Evolutionary conservation across 805 yeast species (phyloP).

Genomic region (Lipomyces japonicus): DNA sequence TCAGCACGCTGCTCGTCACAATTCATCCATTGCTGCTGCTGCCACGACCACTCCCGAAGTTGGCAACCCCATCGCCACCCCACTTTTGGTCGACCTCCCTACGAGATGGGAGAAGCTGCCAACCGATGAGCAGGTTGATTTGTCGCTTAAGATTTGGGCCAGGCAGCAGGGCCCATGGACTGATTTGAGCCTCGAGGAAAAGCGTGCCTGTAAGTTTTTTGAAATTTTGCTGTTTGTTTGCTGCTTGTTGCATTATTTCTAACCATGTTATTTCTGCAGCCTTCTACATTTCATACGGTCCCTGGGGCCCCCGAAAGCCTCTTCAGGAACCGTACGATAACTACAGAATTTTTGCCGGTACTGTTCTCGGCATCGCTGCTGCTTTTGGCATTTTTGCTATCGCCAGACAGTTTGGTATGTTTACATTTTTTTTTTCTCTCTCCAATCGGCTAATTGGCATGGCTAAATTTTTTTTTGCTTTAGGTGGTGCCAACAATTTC

Average conservation of each 20-base stretch:
- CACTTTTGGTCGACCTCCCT: slow-evolving; percentile 80
- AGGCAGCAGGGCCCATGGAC: slow-evolving; percentile 95
- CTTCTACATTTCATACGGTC: slow-evolving; percentile 87
- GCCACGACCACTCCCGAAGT: background rate
- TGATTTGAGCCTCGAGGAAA: slow-evolving; percentile 81
- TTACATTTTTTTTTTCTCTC: background rate
- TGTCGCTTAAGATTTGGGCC: slow-evolving; percentile 75
- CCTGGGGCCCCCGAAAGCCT: slow-evolving; percentile 99
- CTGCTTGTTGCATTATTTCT: background rate
- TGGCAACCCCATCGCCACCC: slow-evolving; percentile 74
- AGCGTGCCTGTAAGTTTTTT: slow-evolving; percentile 79
- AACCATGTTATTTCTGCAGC: slow-evolving; percentile 14
- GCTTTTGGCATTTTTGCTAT: slow-evolving; percentile 48
- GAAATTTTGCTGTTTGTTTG: background rate
- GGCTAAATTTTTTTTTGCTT: background rate
- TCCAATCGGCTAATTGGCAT: background rate
- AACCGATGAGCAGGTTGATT: slow-evolving; percentile 78
- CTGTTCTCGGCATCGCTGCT: slow-evolving; percentile 53
- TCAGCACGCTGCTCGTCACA: slow-evolving; percentile 7
- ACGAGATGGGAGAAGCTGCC: slow-evolving; percentile 90
- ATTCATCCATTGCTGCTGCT: slow-evolving; percentile 8
- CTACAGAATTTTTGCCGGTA: slow-evolving; percentile 71
- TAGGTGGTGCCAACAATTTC: background rate
- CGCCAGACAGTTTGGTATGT: slow-evolving; percentile 42
- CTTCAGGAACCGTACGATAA: slow-evolving; percentile 82